Evolutionary conservation across 345 rosid genomes (phyloP), one percentile per base, ranked within the genome.

Genomic region (Murraya koenigii): DNA sequence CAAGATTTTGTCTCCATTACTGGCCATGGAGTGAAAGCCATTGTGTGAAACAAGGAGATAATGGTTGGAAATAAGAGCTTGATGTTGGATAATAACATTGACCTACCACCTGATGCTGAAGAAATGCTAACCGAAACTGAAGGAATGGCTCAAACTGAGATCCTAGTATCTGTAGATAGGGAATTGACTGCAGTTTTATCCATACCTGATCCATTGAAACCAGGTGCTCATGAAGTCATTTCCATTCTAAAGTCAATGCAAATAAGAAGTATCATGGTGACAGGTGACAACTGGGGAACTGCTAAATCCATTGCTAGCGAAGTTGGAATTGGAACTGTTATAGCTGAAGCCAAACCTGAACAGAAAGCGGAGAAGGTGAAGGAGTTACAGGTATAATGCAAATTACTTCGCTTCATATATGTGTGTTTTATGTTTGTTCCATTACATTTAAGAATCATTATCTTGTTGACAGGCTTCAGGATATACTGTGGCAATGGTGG

Each of bases 251-350:
- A 87, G 80, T 90, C 95, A 7, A 91, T 95, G 99, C 82, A 87
- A 22, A 89, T 95, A 61, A 77, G 66, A 81, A 93, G 94, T 88
- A 89, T 96, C 72, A 87, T 96, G 93, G 98, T 91, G 28, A 96
- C 99, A 0, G 99, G 99, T 82, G 99, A 96, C 69, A 96, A 93
- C 72, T 89, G 94, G 99, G 99, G 98, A 71, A 96, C 98, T 47
- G 99, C 99, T 10, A 88, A 85, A 71, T 91, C 98, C 63, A 89
- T 96, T 75, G 95, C 98, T 52, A 67, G 79, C 75, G 91, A 93
- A 81, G 97, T 94, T 0, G 97, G 99, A 66, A 93, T 96, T 2
- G 93, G 90, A 63, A 83, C 87, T 33, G 91, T 92, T 13, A 78
- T 92, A 1, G 98, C 99, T 19, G 97, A 93, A 87, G 94, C 98